Percentiles rank a stretch among this genome's conserved stretches.
Evolutionary conservation across 2,329 filamentous ascomycete species (phyloP).

Genomic region (Ophiostoma perfectum): DNA sequence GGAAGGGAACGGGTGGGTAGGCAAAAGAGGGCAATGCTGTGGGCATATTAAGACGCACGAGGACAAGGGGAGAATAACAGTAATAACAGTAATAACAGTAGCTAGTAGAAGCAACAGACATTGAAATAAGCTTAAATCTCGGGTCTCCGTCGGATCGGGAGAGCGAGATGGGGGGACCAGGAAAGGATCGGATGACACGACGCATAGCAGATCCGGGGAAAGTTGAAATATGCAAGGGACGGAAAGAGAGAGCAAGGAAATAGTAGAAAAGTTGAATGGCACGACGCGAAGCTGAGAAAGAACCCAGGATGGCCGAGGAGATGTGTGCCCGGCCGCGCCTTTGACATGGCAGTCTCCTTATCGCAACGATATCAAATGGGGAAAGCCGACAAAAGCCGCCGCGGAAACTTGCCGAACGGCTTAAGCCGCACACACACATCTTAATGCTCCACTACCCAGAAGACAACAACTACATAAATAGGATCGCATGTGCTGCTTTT

Average conservation of each 20-base stretch:
- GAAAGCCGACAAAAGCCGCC: constrained; percentile 17
- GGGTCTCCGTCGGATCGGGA: not conserved
- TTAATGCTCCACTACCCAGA: not conserved
- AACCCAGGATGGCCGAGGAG: not conserved
- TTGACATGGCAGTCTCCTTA: not conserved
- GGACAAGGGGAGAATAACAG: not conserved
- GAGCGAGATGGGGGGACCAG: not conserved
- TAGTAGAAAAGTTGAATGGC: not conserved
- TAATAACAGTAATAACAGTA: not conserved
- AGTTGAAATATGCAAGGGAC: not conserved
- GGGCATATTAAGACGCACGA: not conserved
- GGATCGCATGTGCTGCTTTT: not conserved
- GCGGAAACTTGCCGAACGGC: constrained; percentile 2
- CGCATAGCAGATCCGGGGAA: not conserved
- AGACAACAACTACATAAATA: not conserved
- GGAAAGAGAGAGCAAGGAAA: not conserved
- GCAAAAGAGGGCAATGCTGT: not conserved
- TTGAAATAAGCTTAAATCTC: not conserved
- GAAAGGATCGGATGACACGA: not conserved
- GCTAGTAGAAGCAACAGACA: not conserved
- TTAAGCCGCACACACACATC: not conserved
- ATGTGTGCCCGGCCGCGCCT: not conserved
- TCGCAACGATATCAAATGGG: not conserved
- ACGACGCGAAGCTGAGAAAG: not conserved
- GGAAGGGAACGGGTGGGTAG: not conserved